A percentile compares a stretch with the other conserved stretches of the same genome.
Conservation (phyloP, 148 eudicot species). For the Fagopyrum tataricum region DNA sequence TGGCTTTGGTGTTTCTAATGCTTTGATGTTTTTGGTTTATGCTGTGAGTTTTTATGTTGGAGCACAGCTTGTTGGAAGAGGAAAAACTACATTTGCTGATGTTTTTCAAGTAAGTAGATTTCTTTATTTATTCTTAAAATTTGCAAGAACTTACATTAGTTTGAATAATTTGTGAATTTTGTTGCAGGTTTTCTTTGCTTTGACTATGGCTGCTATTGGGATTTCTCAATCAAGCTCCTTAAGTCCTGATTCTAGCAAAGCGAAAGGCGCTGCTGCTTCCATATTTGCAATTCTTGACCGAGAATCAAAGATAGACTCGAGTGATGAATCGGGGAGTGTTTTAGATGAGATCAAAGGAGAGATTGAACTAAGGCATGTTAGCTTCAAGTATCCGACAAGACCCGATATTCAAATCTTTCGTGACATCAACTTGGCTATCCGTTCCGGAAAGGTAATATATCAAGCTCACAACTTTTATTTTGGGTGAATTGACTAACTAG, state of each 20-base stretch:
- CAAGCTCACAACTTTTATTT: background rate
- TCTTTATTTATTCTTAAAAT: background rate
- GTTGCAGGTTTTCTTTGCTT: slow-evolving; percentile 52
- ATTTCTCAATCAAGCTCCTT: slow-evolving; percentile 44
- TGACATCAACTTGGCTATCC: slow-evolving; percentile 47
- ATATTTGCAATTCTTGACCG: slow-evolving; percentile 53
- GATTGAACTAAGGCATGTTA: slow-evolving; percentile 46
- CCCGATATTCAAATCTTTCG: slow-evolving; percentile 49
- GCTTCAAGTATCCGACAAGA: slow-evolving; percentile 60
- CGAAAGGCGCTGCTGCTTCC: slow-evolving; percentile 48
- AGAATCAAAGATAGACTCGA: slow-evolving; percentile 63
- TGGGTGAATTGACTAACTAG: too few relatives aligned
- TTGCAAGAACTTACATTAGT: background rate
- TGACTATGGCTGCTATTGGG: slow-evolving; percentile 47
- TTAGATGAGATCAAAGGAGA: slow-evolving; percentile 46
- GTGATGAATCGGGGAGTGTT: slow-evolving; percentile 50
- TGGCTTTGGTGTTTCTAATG: slow-evolving; percentile 40
- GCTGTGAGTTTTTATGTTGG: slow-evolving; percentile 49
- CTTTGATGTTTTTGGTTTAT: slow-evolving; percentile 33
- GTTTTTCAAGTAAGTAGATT: slow-evolving; percentile 45
- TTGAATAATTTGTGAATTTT: background rate
- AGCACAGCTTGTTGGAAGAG: slow-evolving; percentile 44
- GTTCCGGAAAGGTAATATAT: slow-evolving; percentile 41
- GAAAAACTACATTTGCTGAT: slow-evolving; percentile 34
- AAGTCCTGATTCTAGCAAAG: slow-evolving; percentile 46